Base-by-base conservation (phyloP, 2,329 filamentous ascomycete species). In the Colletotrichum karsti region DNA sequence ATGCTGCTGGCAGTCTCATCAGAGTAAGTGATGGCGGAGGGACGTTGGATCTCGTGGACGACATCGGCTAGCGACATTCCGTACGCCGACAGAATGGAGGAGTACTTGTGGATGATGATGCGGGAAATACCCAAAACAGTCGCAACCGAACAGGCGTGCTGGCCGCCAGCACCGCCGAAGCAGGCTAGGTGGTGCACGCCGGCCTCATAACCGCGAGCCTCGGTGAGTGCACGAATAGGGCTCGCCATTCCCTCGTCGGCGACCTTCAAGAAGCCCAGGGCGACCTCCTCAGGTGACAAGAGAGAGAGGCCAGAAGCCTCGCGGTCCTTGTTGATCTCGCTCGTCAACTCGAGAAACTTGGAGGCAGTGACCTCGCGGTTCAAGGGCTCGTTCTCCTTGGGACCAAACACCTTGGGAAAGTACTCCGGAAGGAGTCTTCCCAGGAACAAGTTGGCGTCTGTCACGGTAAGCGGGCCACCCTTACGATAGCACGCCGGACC, bases 401-500 rank as follows among this genome's bases (percentile, higher is more conserved):
- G 88, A 13, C 91, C 91, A 55, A 93, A 93, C 66, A 93, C 92
- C 71, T 91, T 90, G 0, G 90, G 91, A 72, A 93, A 93, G 75
- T 90, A 92, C 58, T 92, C 88, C 0, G 91, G 82, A 39, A 78
- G 73, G 41, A 80, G 77, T 37, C 91, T 83, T 2, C 91, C 91
- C 2, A 93, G 86, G 72, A 91, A 89, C 2, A 93, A 76, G 71
- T 93, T 93, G 0, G 91, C 91, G 74, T 93, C 91, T 0, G 91
- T 93, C 46, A 93, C 90, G 1, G 91, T 92, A 12, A 92, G 77
- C 13, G 91, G 91, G 0, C 91, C 91, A 2, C 87, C 89, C 75
- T 93, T 93, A n/a, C 91, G 84, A 73, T 93, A 93, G 69, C 90
- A 92, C 0, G 90, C 90, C 3, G 91, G 91, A 0, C 91, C 91